Percentiles rank a stretch among this genome's conserved stretches.
Conservation (phyloP, 306 rosid genomes). For the Rosa lucieae region DNA sequence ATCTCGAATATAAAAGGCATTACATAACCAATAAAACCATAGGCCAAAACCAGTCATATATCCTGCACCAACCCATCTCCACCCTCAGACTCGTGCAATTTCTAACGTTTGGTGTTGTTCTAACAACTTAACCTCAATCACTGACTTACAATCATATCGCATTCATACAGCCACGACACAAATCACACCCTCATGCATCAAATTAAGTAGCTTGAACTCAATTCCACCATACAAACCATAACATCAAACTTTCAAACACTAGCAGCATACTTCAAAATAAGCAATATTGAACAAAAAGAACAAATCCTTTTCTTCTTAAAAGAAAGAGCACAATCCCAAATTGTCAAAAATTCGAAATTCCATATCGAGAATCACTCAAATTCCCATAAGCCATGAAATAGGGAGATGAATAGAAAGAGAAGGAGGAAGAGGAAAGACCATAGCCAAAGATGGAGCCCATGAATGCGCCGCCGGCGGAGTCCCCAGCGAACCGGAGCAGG, state of each 20-base stretch:
- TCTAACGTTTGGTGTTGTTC: not conserved
- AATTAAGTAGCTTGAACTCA: not conserved
- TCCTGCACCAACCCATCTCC: not conserved
- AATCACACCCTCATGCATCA: not conserved
- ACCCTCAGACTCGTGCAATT: not conserved
- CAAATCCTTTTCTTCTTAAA: not conserved
- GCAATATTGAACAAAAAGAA: not conserved
- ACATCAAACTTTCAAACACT: not conserved
- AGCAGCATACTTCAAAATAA: not conserved
- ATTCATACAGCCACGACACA: not conserved
- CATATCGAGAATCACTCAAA: too few relatives aligned
- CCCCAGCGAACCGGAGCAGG: constrained; percentile 66
- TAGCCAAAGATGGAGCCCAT: constrained; percentile 98
- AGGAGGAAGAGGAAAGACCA: constrained; percentile 37
- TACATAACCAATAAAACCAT: not conserved
- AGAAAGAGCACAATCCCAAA: not conserved
- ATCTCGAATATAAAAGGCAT: not conserved
- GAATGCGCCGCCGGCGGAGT: constrained; percentile 81
- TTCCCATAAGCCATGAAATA: not conserved
- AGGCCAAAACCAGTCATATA: too few relatives aligned
- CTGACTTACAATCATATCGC: not conserved
- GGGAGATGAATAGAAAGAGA: not conserved
- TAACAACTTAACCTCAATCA: not conserved
- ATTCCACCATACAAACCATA: not conserved
- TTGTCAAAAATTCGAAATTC: too few relatives aligned